Base-by-base conservation (phyloP, 805 yeast species). In the Pichia occidentalis region DNA sequence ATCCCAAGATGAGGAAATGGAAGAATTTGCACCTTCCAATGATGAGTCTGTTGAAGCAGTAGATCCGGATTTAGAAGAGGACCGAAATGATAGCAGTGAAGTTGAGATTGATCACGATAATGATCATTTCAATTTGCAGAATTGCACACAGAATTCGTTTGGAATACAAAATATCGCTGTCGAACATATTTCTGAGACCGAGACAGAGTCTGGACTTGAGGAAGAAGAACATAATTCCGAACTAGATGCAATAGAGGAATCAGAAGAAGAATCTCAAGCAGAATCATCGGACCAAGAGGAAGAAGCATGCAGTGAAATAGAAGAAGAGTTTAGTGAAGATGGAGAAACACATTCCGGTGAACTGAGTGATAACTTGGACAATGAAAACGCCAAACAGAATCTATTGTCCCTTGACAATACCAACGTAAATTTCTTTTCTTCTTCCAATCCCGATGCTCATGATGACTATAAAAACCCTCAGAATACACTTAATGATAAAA, bases 61-160 rank as follows among this genome's bases (percentile, higher is more conserved):
- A 24, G 45, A 45, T 14, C 45, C 37, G 7, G 45, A 37, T n/a
- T n/a, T n/a, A n/a, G n/a, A n/a, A 17, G 45, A 24, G 13, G 37
- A 34, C 12, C 10, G 42, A 43, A 17, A 44, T 34, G 33, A 20
- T 32, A 30, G 29, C 9, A 35, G 32, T 17, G 40, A 24, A 11
- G 20, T 17, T 20, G 31, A 24, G n/a, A 23, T 29, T 9, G 34
- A 32, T 12, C 26, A 22, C 17, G 29, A n/a, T n/a, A n/a, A n/a
- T n/a, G n/a, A n/a, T n/a, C n/a, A n/a, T n/a, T n/a, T n/a, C n/a
- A n/a, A n/a, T n/a, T n/a, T n/a, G n/a, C n/a, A n/a, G n/a, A n/a
- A n/a, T n/a, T n/a, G n/a, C n/a, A n/a, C n/a, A n/a, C n/a, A n/a
- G n/a, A n/a, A n/a, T n/a, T n/a, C n/a, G n/a, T n/a, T n/a, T n/a